Base-by-base conservation (phyloP, 345 rosid genomes). In the Lumnitzera racemosa region DNA sequence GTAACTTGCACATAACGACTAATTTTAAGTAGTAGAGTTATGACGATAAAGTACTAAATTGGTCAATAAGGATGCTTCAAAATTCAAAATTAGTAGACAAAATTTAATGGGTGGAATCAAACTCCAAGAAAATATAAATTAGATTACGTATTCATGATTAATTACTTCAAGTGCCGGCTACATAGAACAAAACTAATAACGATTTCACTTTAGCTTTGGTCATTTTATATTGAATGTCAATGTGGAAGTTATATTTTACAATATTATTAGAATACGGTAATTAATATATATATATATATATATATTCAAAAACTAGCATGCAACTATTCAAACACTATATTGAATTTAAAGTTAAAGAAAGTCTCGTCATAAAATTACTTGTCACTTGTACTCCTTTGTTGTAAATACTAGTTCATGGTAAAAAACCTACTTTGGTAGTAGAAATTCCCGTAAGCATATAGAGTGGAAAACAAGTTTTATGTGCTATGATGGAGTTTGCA, bases 381-480 rank as follows among this genome's bases (percentile, higher is more conserved):
- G 91, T 69, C 96, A 73, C 97, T 90, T 86, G 56, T 86, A 90
- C 67, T 90, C 97, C 71, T 94, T 94, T 43, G 90, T 84, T 36
- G 99, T 94, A 48, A 94, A 84, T 49, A 94, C 96, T 64, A 94
- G 74, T 69, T 90, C 96, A 67, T 90, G 91, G 70, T 88, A 94
- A 27, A 90, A 77, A 58, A 88, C 95, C 97, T 96, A 94, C 70
- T 97, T 83, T 13, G 97, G 99, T 11, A 86, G 82, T 55, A 70
- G 27, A 43, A 54, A 56, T 27, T 27, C 88, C 99, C 90, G 73
- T 12, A 29, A 59, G 29, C 43, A 36, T 5, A 64, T 20, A 47
- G 16, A 41, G 11, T 55, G 58, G 17, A 55, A 31, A 51, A 50
- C 55, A 13, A 15, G 49, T 16, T 12, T 41, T 47, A 5, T 46